A percentile compares a stretch with the other conserved stretches of the same genome.
Conservation (phyloP, 441 rosid species). For the Erysimum pusillum region DNA sequence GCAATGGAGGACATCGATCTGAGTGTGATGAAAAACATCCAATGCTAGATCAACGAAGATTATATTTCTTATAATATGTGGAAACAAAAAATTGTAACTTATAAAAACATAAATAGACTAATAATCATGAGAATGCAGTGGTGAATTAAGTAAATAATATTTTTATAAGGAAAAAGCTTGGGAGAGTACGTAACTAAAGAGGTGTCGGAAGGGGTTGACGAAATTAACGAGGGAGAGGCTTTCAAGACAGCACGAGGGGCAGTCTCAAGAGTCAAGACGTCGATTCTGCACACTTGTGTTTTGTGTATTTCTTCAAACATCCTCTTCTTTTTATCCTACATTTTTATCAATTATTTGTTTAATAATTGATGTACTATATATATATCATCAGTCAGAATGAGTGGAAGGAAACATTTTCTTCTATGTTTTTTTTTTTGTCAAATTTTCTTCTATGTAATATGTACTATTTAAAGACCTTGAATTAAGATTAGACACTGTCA, state of each 20-base stretch:
- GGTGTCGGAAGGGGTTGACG: conserved; percentile 46
- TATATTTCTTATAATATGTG: neutral
- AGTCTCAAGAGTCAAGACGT: conserved; percentile 26
- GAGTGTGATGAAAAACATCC: conserved; percentile 31
- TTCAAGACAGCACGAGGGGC: conserved; percentile 47
- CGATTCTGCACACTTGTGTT: conserved; percentile 37
- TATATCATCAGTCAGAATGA: conserved; percentile 19
- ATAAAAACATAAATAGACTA: neutral
- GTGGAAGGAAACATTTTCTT: conserved; percentile 8
- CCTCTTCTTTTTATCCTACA: neutral
- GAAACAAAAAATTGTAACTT: neutral
- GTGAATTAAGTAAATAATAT: conserved; percentile 23
- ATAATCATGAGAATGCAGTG: conserved; percentile 34
- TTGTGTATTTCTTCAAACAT: conserved; percentile 28
- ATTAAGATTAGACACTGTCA: conserved; percentile 1
- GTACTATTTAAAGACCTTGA: conserved; percentile 8
- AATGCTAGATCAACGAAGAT: conserved; percentile 1
- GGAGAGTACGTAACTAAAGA: conserved; percentile 28
- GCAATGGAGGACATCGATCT: conserved; percentile 42
- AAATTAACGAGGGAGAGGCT: conserved; percentile 31
- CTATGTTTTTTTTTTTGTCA: too few species aligned
- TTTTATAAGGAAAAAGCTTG: neutral
- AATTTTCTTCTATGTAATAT: neutral
- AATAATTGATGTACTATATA: conserved; percentile 4
- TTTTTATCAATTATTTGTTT: neutral